Percentiles rank a stretch among this genome's conserved stretches.
Evolutionary conservation across 164 flowering plant species (phyloP).

Genomic region (Brasenia schreberi): DNA sequence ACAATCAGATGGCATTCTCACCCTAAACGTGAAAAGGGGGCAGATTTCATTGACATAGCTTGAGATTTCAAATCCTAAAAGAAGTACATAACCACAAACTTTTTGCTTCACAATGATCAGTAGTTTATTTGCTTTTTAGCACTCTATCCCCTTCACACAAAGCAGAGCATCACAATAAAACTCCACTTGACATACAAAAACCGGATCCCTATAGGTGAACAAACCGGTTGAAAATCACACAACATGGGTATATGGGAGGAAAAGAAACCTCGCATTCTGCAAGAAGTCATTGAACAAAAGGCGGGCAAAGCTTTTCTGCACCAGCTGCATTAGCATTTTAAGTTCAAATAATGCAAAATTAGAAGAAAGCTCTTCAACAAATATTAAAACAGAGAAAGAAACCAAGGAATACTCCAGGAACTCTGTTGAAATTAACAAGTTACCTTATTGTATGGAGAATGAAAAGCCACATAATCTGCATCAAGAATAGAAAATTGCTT

Average conservation of each 20-base stretch:
- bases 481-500: conserved; percentile 66
- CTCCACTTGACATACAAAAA: background rate
- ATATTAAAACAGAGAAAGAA: too few species aligned
- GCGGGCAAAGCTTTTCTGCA: conserved; percentile 97
- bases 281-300: conserved; percentile 60
- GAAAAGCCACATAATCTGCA: conserved; percentile 49
- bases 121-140: background rate
- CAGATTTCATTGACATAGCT: too few species aligned
- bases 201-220: too few species aligned
- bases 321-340: conserved; percentile 55
- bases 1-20: too few species aligned
- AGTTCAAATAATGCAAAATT: background rate
- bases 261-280: conserved; percentile 70
- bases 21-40: too few species aligned
- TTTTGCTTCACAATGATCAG: background rate
- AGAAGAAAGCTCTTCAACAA: background rate
- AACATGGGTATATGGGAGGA: background rate
- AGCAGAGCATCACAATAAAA: background rate
- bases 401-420: background rate
- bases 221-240: background rate
- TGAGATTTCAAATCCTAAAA: too few species aligned
- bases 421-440: background rate
- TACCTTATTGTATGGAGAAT: conserved; percentile 35
- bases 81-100: too few species aligned
- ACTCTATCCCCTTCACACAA: background rate